phyloP scores from a whole-genome alignment of 768 basidiomycete genomes.

The Boletellus ananas region DNA sequence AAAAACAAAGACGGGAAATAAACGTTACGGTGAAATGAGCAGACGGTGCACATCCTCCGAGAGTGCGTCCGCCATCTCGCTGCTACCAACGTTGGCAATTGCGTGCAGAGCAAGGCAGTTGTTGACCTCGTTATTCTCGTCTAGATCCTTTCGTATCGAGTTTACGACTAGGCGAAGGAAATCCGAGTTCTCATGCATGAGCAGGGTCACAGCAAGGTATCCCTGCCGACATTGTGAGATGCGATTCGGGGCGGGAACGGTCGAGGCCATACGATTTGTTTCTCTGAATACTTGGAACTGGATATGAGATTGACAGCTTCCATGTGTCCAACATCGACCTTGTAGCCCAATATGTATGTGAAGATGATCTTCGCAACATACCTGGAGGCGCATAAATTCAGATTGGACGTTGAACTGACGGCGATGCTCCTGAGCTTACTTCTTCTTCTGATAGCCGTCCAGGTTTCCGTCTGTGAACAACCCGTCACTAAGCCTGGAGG shows the following conservation, averaged over 20 bases:
- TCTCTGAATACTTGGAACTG: conserved; percentile 93
- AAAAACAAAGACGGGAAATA: neutral
- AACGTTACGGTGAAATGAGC: conserved; percentile 84
- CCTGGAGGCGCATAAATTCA: conserved; percentile 39
- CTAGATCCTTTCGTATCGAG: conserved; percentile 95
- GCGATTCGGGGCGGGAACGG: neutral
- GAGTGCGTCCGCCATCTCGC: conserved; percentile 97
- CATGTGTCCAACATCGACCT: conserved; percentile 99
- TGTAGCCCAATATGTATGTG: conserved; percentile 98
- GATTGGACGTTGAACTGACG: conserved; percentile 10
- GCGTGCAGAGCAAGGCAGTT: conserved; percentile 97
- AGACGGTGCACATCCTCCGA: conserved; percentile 91
- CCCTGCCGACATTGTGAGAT: conserved; percentile 51
- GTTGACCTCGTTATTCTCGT: conserved; percentile 89
- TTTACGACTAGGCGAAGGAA: conserved; percentile 96
- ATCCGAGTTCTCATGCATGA: conserved; percentile 99
- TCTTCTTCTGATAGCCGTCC: conserved; percentile 91
- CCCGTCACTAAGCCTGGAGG: conserved; percentile 1
- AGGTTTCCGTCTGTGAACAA: conserved; percentile 67
- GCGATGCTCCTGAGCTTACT: conserved; percentile 45
- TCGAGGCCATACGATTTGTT: conserved; percentile 82
- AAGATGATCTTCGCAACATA: conserved; percentile 99
- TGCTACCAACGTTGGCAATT: conserved; percentile 96
- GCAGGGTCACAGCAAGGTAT: conserved; percentile 91
- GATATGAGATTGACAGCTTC: conserved; percentile 98